These are phyloP conservation scores for Mucor piriformis DNA, from an alignment of 371 early-diverging fungal genomes.

Conservation along the genomic window DNA sequence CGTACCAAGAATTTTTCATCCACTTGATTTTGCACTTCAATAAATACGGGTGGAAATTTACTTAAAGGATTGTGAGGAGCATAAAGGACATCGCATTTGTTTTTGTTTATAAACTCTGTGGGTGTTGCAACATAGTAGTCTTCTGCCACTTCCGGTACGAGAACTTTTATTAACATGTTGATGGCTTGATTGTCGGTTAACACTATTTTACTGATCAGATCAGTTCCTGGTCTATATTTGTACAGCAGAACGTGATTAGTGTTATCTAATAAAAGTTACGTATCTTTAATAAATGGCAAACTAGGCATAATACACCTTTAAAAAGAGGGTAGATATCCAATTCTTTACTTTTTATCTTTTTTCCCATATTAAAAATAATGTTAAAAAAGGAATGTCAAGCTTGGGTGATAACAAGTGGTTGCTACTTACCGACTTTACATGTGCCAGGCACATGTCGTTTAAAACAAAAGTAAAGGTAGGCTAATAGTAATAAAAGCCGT, in stretches of 20 bases:
- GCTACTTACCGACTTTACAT: no score
- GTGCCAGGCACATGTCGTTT: no score
- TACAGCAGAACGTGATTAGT: background rate
- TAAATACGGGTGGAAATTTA: conserved; percentile 1
- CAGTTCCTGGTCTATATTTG: conserved; percentile 13
- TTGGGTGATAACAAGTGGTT: no score
- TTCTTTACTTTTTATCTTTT: no score
- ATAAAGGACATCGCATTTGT: conserved; percentile 12
- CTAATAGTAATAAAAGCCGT: no score
- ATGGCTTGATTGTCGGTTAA: conserved; percentile 9
- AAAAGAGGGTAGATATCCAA: no score
- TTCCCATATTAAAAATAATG: no score
- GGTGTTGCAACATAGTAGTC: conserved; percentile 9
- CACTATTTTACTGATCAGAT: conserved; percentile 12
- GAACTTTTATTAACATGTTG: conserved; percentile 5
- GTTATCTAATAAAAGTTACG: no score
- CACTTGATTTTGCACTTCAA: conserved; percentile 15
- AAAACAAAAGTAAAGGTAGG: no score
- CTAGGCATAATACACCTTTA: no score
- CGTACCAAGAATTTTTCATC: conserved; percentile 8
- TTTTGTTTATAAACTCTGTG: conserved; percentile 15
- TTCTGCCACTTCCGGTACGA: conserved; percentile 16
- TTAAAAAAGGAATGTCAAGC: no score
- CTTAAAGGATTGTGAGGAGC: conserved; percentile 11
- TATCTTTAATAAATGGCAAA: no score